phyloP scores from a whole-genome alignment of 176 grass and related monocot species.

The Avena insularis region DNA sequence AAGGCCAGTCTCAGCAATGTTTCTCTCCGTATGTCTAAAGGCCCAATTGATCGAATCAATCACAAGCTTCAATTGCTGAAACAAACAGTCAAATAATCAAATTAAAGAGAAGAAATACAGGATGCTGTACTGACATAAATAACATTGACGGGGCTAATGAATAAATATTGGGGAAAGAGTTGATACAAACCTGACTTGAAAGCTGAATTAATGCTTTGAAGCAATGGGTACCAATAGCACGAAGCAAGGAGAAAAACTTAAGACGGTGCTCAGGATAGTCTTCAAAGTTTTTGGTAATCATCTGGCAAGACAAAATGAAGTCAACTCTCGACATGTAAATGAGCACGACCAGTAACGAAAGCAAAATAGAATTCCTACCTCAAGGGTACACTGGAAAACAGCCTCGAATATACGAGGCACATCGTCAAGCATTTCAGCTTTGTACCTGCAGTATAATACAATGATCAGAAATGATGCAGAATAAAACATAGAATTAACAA shows the following conservation, averaged over 20 bases:
- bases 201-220: conserved; percentile 98
- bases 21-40: conserved; percentile 98
- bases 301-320: conserved; percentile 57
- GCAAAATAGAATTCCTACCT: conserved; percentile 54
- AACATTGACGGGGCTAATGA: neutral
- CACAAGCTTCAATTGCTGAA: conserved; percentile 99
- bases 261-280: conserved; percentile 99
- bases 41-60: conserved; percentile 99
- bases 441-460: conserved; percentile 68
- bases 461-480: conserved; percentile 29
- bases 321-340: neutral
- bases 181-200: conserved; percentile 77
- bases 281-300: conserved; percentile 99
- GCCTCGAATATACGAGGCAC: conserved; percentile 94
- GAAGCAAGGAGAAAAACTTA: conserved; percentile 95
- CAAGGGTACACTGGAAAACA: conserved; percentile 98
- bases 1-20: conserved; percentile 98
- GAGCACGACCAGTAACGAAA: conserved; percentile 30
- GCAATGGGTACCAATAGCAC: conserved; percentile 97
- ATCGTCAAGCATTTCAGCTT: conserved; percentile 90
- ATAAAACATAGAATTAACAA: neutral
- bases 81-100: conserved; percentile 43
- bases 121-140: neutral
- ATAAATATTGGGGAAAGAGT: conserved; percentile 1
- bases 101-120: conserved; percentile 24